These are phyloP conservation scores for Aspergillus panamensis DNA, from an alignment of 495 filamentous ascomycete species.

Conservation along the genomic window DNA sequence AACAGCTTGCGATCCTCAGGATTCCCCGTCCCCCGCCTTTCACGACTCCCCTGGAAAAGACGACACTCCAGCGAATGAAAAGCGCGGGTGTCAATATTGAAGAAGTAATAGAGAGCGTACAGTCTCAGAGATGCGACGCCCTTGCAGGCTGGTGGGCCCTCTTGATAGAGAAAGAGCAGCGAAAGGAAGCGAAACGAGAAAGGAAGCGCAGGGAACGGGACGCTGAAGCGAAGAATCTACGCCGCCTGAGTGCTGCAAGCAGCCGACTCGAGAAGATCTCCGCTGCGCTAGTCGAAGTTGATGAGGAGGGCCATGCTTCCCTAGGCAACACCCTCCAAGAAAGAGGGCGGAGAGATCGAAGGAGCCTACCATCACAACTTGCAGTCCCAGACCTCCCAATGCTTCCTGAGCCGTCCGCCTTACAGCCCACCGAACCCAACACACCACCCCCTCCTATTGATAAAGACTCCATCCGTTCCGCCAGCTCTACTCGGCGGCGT, in stretches of 20 bases:
- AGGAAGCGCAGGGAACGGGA: constrained; percentile 82
- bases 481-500: constrained; percentile 63
- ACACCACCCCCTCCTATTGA: constrained; percentile 63
- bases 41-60: constrained; percentile 83
- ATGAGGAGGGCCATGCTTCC: constrained; percentile 59
- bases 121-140: constrained; percentile 82
- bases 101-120: constrained; percentile 86
- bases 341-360: constrained; percentile 53
- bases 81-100: constrained; percentile 94
- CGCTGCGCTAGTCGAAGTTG: constrained; percentile 66
- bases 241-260: constrained; percentile 81
- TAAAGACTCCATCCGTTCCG: constrained; percentile 71
- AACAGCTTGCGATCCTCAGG: constrained; percentile 88
- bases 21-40: constrained; percentile 81
- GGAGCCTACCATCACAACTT: constrained; percentile 51
- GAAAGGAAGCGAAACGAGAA: constrained; percentile 80
- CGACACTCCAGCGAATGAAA: constrained; percentile 88
- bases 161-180: constrained; percentile 91
- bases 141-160: constrained; percentile 96
- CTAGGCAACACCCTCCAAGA: constrained; percentile 31
- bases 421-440: constrained; percentile 38
- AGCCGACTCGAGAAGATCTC: constrained; percentile 77
- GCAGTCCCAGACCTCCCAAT: constrained; percentile 65
- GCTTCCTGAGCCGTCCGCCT: constrained; percentile 57
- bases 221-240: constrained; percentile 71